A percentile compares a stretch with the other conserved stretches of the same genome.
These are phyloP conservation scores for Fraxinus latifolia DNA, from an alignment of 305 asterid species.

Conservation along the genomic window DNA sequence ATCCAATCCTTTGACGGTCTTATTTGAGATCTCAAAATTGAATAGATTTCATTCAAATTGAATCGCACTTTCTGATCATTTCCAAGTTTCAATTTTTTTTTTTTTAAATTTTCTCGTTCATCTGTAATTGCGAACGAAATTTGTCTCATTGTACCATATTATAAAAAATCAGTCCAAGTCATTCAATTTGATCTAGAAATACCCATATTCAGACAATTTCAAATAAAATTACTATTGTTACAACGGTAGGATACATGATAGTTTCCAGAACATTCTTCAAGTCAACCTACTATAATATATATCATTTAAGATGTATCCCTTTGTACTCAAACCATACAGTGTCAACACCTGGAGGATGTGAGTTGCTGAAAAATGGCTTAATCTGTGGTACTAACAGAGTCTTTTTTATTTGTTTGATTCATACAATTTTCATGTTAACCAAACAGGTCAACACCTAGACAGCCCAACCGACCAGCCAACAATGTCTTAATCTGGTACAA, in stretches of 20 bases:
- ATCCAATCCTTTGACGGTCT: not conserved
- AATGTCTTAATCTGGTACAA: not conserved
- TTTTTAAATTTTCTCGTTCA: not conserved
- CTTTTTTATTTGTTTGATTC: not conserved
- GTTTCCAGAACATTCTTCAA: not conserved
- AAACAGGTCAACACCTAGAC: not conserved
- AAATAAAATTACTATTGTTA: not conserved
- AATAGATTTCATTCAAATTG: not conserved
- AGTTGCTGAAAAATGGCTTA: slow-evolving; percentile 78
- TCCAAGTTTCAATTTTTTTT: not conserved
- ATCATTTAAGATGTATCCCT: slow-evolving; percentile 95
- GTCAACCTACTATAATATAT: slow-evolving; percentile 16
- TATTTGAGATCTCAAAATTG: not conserved
- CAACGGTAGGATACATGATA: not conserved
- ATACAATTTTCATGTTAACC: not conserved
- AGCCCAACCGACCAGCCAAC: not conserved
- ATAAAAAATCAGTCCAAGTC: not conserved
- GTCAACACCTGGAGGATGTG: slow-evolving; percentile 91
- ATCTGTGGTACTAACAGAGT: slow-evolving; percentile 77
- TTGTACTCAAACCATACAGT: slow-evolving; percentile 94
- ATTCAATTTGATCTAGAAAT: not conserved
- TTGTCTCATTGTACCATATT: slow-evolving; percentile 1
- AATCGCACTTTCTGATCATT: not conserved
- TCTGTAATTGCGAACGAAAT: not conserved
- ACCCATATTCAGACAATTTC: not conserved